phyloP scores from a whole-genome alignment of 1,139 yeast species.

The Taphrina wiesneri region DNA sequence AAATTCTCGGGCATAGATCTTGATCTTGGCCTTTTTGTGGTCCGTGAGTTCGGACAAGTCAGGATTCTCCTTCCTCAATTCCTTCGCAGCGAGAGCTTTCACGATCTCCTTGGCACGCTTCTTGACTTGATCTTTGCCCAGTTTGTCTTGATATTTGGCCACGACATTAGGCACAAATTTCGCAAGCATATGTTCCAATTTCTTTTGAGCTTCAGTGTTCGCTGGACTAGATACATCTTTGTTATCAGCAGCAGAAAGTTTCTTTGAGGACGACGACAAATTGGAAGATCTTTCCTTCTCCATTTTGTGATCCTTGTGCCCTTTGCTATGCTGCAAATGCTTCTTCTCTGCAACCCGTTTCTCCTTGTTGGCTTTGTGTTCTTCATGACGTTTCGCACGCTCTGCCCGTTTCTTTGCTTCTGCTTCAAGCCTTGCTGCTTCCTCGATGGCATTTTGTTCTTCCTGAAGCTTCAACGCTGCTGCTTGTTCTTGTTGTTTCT shows the following conservation, averaged over 20 bases:
- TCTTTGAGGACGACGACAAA: background rate
- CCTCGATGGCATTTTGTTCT: constrained; percentile 37
- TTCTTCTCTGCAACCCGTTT: constrained; percentile 8
- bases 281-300: background rate
- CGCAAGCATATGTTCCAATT: constrained; percentile 55
- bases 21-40: constrained; percentile 68
- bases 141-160: constrained; percentile 57
- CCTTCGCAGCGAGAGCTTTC: constrained; percentile 41
- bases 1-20: constrained; percentile 61
- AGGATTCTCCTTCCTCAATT: constrained; percentile 41
- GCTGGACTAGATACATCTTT: background rate
- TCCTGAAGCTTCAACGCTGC: constrained; percentile 40
- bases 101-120: constrained; percentile 67
- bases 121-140: constrained; percentile 74
- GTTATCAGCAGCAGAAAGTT: background rate
- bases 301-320: background rate
- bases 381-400: constrained; percentile 27
- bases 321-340: constrained; percentile 2
- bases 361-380: constrained; percentile 30
- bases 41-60: constrained; percentile 56
- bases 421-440: constrained; percentile 33
- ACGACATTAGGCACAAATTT: constrained; percentile 75
- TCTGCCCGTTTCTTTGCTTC: constrained; percentile 32
- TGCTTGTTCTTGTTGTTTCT: constrained; percentile 43
- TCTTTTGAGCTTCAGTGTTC: background rate